Evolutionary conservation across 257 asterid genomes (phyloP), one percentile per base, ranked within the genome.

Genomic region (Lithospermum erythrorhizon): DNA sequence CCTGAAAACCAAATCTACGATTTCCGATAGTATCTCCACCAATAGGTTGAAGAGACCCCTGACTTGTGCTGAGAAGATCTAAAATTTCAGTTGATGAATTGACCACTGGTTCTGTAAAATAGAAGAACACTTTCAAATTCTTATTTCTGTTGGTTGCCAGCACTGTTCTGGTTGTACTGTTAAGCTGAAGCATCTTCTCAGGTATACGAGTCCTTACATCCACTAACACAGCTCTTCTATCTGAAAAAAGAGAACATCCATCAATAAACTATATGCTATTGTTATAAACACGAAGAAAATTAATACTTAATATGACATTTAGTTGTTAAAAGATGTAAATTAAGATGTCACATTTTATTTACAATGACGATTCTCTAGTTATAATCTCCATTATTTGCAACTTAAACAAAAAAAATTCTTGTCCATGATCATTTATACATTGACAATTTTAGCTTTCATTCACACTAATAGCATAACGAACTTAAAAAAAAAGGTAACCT

Each of bases 1-100:
- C 98, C 96, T 86, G 90, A 75, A 82, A 91, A 48, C 94, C 96
- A 41, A 91, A 91, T 82, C 98, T 84, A 3, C 95, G 94, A 29
- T 76, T 78, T 54, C 95, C 96, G 13, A 70, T 63, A 78, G 69
- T 77, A 71, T 79, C 78, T 61, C 89, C 93, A 30, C 11, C 70
- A 51, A 86, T 82, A 21, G 95, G 88, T 63, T 76, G 66, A 19
- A 91, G 80, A 5, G 85, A 73, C 13, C 96, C 98, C 57, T 73
- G 84, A 72, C 75, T 88, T 52, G 78, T 66, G 61, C 65, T 78
- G 58, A 91, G 80, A 57, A 93, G 69, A 9, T 65, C 80, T 87
- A 88, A 70, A 21, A 91, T 76, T 69, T 91, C 95, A 19, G 83
- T 52, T 21, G 96, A 83, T 15, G 98, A 75, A 75, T 91, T 91